A percentile compares a stretch with the other conserved stretches of the same genome.
Evolutionary conservation across 2,329 filamentous ascomycete species (phyloP).

Genomic region (Hymenoscyphus repandus): DNA sequence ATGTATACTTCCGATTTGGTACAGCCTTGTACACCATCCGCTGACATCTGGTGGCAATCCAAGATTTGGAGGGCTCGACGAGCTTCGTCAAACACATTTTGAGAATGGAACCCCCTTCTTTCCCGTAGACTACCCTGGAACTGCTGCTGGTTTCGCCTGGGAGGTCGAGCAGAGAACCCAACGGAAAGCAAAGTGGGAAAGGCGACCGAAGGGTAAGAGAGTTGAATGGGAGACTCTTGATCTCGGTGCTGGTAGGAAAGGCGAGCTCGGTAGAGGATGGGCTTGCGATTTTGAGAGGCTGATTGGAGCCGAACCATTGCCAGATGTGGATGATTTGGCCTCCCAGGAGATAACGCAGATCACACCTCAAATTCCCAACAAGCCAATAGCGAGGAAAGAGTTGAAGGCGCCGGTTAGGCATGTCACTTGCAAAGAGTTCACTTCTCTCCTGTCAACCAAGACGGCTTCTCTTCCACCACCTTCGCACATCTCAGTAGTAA

Average conservation of each 20-base stretch:
- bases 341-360: constrained; percentile 3
- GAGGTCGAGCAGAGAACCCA: constrained; percentile 59
- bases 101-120: constrained; percentile 78
- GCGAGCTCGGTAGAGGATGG: constrained; percentile 78
- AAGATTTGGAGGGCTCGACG: constrained; percentile 74
- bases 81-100: constrained; percentile 75
- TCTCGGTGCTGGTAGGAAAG: constrained; percentile 67
- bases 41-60: constrained; percentile 75
- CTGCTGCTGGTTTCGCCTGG: constrained; percentile 73
- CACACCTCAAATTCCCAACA: not conserved
- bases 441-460: constrained; percentile 20
- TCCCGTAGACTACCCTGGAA: constrained; percentile 77
- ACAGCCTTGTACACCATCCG: constrained; percentile 75
- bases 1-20: constrained; percentile 81
- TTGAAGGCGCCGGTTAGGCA: constrained; percentile 15
- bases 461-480: constrained; percentile 27
- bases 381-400: not conserved
- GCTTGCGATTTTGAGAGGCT: constrained; percentile 71
- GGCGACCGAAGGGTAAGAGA: constrained; percentile 76
- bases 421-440: constrained; percentile 17
- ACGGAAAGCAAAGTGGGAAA: constrained; percentile 63
- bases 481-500: constrained; percentile 52
- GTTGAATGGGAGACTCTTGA: constrained; percentile 69
- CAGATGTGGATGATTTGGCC: not conserved
- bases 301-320: constrained; percentile 7